Percentiles rank a stretch among this genome's conserved stretches.
Conservation (phyloP, 768 basidiomycete genomes). For the Pilatotrama ljubarskyi region DNA sequence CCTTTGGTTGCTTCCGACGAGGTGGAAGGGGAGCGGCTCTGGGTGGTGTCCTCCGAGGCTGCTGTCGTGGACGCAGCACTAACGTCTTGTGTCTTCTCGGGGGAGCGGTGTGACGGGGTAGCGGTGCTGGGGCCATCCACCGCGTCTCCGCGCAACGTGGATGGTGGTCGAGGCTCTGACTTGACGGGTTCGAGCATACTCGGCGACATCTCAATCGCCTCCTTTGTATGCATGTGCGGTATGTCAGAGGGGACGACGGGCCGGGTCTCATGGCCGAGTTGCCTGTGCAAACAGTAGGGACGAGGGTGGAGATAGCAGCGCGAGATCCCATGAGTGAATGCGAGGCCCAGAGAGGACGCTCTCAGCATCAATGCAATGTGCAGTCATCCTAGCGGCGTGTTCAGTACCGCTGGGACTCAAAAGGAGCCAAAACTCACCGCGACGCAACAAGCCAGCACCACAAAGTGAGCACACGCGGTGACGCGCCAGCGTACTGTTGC, state of each 20-base stretch:
- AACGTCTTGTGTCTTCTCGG: neutral
- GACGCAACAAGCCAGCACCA: slow-evolving; percentile 22
- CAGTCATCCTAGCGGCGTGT: slow-evolving; percentile 61
- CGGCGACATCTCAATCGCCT: slow-evolving; percentile 9
- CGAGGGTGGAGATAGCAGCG: slow-evolving; percentile 24
- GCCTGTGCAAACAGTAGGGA: slow-evolving; percentile 15
- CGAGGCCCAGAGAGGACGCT: slow-evolving; percentile 77
- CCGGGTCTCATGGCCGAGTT: slow-evolving; percentile 11
- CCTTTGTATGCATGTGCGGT: slow-evolving; percentile 8
- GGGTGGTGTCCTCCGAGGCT: neutral
- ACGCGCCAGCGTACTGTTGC: slow-evolving; percentile 17
- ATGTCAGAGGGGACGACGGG: neutral
- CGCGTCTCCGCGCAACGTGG: neutral
- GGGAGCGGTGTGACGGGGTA: neutral
- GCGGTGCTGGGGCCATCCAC: neutral
- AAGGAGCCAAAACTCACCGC: slow-evolving; percentile 14
- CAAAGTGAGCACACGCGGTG: slow-evolving; percentile 5
- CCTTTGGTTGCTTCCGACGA: neutral
- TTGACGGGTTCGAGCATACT: neutral
- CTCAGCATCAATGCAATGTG: slow-evolving; percentile 75
- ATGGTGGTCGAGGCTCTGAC: neutral
- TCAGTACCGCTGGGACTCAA: neutral
- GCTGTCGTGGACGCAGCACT: neutral
- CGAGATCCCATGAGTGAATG: slow-evolving; percentile 42
- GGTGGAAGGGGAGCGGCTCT: neutral